Percentiles rank a stretch among this genome's conserved stretches.
phyloP scores from a whole-genome alignment of 176 grass and related monocot genomes.

The Triticum monococcum region DNA sequence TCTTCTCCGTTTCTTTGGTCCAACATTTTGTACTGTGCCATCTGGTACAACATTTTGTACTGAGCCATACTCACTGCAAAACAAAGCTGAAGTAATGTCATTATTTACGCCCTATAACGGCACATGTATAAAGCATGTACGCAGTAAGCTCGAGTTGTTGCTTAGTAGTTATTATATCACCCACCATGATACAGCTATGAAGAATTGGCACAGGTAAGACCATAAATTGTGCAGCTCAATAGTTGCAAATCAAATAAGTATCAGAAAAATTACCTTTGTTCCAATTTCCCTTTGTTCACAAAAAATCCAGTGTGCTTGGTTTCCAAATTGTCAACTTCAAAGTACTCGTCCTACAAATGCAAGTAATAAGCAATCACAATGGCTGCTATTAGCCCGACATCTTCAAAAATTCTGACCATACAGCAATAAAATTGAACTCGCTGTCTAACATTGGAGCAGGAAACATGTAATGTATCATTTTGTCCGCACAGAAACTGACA shows the following conservation, averaged over 20 bases:
- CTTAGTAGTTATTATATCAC: constrained; percentile 7
- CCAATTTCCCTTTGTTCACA: constrained; percentile 83
- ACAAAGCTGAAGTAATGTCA: constrained; percentile 33
- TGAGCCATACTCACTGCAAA: constrained; percentile 52
- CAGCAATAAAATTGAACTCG: neutral
- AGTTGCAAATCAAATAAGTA: constrained; percentile 24
- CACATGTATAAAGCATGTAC: constrained; percentile 14
- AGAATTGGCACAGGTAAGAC: constrained; percentile 22
- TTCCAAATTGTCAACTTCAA: constrained; percentile 80
- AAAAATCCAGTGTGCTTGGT: constrained; percentile 86
- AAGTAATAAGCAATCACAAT: constrained; percentile 39
- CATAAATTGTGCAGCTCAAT: neutral
- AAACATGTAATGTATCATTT: neutral
- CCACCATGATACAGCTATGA: constrained; percentile 5
- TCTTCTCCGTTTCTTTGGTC: constrained; percentile 69
- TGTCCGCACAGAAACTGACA: neutral
- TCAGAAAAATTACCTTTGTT: constrained; percentile 60
- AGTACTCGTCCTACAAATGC: constrained; percentile 73
- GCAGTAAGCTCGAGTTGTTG: neutral
- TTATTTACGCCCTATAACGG: neutral
- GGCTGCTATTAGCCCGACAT: constrained; percentile 15
- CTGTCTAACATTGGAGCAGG: constrained; percentile 1
- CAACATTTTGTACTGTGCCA: constrained; percentile 38
- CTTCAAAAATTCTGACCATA: neutral
- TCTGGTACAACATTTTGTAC: constrained; percentile 42